phyloP scores from a whole-genome alignment of 106 monocot species.

The Dioscorea alata region DNA sequence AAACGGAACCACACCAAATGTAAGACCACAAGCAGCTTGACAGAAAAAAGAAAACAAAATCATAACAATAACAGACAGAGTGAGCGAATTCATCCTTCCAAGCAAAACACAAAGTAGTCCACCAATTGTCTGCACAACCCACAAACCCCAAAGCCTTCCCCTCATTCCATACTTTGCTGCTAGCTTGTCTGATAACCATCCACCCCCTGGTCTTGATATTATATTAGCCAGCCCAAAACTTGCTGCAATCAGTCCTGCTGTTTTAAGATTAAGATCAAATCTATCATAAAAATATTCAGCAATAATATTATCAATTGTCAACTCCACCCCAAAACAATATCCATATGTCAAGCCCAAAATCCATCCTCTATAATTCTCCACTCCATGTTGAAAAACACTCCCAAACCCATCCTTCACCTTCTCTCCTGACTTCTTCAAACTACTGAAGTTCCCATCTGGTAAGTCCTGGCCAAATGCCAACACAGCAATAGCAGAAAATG shows the following conservation, averaged over 20 bases:
- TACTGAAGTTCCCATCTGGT: slow-evolving; percentile 63
- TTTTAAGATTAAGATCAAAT: slow-evolving; percentile 55
- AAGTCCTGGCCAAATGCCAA: slow-evolving; percentile 67
- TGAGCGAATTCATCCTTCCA: slow-evolving; percentile 31
- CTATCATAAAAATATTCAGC: slow-evolving; percentile 90
- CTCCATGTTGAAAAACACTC: slow-evolving; percentile 33
- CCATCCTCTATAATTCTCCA: slow-evolving; percentile 74
- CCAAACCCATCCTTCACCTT: slow-evolving; percentile 57
- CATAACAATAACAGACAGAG: slow-evolving; percentile 52
- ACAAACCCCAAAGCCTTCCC: slow-evolving; percentile 83
- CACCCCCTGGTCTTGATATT: slow-evolving; percentile 69
- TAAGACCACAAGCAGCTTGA: slow-evolving; percentile 79
- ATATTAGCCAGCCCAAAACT: slow-evolving; percentile 84
- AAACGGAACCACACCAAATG: slow-evolving; percentile 86
- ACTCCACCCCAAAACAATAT: slow-evolving; percentile 88
- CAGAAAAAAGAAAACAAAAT: slow-evolving; percentile 78
- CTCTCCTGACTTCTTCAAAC: slow-evolving; percentile 56
- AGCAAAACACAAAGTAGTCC: slow-evolving; percentile 69
- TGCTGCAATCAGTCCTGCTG: slow-evolving; percentile 73
- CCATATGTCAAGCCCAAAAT: slow-evolving; percentile 64
- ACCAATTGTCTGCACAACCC: slow-evolving; percentile 61
- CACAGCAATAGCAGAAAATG: slow-evolving; percentile 42
- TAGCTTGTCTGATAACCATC: slow-evolving; percentile 54
- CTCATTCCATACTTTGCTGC: slow-evolving; percentile 63
- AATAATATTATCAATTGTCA: slow-evolving; percentile 78